Evolutionary conservation across 1,284 basidiomycete genomes (phyloP).

Genomic region (Rhizopogon hawkerae): DNA sequence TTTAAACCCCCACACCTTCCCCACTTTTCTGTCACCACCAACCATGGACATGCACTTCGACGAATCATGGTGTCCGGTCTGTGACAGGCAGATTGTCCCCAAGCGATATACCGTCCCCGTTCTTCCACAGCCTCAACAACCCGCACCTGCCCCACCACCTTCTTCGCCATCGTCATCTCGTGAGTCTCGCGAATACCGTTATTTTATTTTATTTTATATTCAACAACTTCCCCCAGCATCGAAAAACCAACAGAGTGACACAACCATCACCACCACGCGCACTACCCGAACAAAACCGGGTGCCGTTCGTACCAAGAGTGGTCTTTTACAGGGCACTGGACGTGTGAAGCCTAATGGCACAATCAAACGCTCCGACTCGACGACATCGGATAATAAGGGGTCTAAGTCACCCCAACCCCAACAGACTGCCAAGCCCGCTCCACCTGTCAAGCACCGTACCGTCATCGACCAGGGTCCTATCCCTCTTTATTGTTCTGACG

Average conservation of each 20-base stretch:
- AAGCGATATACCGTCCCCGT: conserved; percentile 51
- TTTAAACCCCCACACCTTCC: neutral
- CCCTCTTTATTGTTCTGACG: conserved; percentile 72
- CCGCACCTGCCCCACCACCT: conserved; percentile 17
- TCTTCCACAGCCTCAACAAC: conserved; percentile 12
- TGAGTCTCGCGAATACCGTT: conserved; percentile 19
- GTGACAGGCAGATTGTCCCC: conserved; percentile 61
- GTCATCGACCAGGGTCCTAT: conserved; percentile 68
- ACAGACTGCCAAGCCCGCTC: conserved; percentile 20
- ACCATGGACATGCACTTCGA: conserved; percentile 46
- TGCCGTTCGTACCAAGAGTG: conserved; percentile 34
- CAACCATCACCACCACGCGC: conserved; percentile 11
- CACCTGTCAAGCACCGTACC: conserved; percentile 43
- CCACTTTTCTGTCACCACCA: conserved; percentile 10
- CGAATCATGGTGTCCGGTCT: conserved; percentile 66
- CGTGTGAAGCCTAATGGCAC: conserved; percentile 48
- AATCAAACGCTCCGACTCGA: conserved; percentile 37
- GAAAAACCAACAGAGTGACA: conserved; percentile 24
- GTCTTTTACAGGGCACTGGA: conserved; percentile 55
- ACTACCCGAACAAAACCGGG: conserved; percentile 33
- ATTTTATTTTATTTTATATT: conserved; percentile 17
- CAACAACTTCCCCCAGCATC: conserved; percentile 16
- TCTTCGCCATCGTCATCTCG: conserved; percentile 29
- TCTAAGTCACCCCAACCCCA: conserved; percentile 19
- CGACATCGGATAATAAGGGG: conserved; percentile 11